Conservation (phyloP, 352 stramenopile genomes). For the Phytopythium cucurbitacearum region DNA sequence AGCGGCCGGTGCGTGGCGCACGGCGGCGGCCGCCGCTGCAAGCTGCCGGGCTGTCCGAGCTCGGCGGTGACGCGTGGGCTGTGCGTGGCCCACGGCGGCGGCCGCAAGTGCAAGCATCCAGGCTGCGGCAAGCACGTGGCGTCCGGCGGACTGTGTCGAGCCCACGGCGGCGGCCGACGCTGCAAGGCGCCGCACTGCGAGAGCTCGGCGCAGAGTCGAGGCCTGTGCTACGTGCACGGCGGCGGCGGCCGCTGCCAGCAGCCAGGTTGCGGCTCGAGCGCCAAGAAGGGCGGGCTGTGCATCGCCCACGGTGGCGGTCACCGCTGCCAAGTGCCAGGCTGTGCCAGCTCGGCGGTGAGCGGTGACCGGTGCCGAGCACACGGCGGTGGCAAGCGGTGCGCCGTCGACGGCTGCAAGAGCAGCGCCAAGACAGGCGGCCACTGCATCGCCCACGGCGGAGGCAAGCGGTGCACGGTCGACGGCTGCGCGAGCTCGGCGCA, state of each 20-base stretch:
- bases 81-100: constrained; percentile 61
- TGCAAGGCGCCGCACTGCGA: constrained; percentile 70
- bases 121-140: constrained; percentile 75
- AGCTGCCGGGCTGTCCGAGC: constrained; percentile 29
- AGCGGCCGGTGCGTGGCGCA: constrained; percentile 60
- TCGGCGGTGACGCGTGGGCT: constrained; percentile 55
- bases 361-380: constrained; percentile 75
- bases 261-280: constrained; percentile 63
- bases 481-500: constrained; percentile 61
- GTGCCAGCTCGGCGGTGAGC: constrained; percentile 74
- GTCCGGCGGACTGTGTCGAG: constrained; percentile 69
- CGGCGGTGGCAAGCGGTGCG: constrained; percentile 69
- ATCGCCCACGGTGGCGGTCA: constrained; percentile 79
- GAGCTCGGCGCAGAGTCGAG: constrained; percentile 74
- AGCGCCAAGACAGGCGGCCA: constrained; percentile 78
- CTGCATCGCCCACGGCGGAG: constrained; percentile 77
- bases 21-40: constrained; percentile 51
- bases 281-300: constrained; percentile 82
- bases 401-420: constrained; percentile 62
- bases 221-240: constrained; percentile 80
- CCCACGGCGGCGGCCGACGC: constrained; percentile 64
- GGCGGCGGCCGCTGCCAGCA: constrained; percentile 76
- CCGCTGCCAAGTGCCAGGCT: constrained; percentile 62
- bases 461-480: constrained; percentile 70
- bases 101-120: constrained; percentile 59